Percentiles rank a stretch among this genome's conserved stretches.
These are phyloP conservation scores for Periglandula ipomoeae DNA, from an alignment of 2,329 filamentous ascomycete species.

Conservation along the genomic window DNA sequence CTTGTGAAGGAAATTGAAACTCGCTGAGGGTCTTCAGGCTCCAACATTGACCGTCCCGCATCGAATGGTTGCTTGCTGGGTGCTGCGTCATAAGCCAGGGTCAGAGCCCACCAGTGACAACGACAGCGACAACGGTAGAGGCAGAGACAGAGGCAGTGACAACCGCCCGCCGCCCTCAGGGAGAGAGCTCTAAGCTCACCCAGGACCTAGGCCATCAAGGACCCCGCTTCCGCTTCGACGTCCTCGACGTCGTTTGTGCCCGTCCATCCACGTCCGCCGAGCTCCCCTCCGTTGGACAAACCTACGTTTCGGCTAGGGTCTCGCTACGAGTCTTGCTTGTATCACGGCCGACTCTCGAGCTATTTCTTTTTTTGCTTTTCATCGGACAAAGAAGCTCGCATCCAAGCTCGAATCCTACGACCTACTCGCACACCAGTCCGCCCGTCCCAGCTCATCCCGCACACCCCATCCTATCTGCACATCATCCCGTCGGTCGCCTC, in stretches of 20 bases:
- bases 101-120: neutral
- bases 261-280: neutral
- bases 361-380: neutral
- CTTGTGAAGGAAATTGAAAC: too few relatives aligned
- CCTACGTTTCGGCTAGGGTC: neutral
- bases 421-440: neutral
- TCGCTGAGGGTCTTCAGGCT: too few relatives aligned
- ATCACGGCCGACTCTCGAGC: neutral
- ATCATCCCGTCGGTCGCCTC: neutral
- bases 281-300: neutral
- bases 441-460: too few relatives aligned
- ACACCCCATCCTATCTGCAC: neutral
- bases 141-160: too few relatives aligned
- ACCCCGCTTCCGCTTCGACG: neutral
- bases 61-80: neutral
- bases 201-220: too few relatives aligned
- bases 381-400: neutral
- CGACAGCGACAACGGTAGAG: too few relatives aligned
- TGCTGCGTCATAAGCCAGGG: neutral
- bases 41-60: too few relatives aligned
- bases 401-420: neutral
- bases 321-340: too few relatives aligned
- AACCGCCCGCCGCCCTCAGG: too few relatives aligned
- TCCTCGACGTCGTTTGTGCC: neutral
- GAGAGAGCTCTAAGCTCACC: too few relatives aligned